Base-by-base conservation (phyloP, 306 rosid genomes). In the Medicago ruthenica region DNA sequence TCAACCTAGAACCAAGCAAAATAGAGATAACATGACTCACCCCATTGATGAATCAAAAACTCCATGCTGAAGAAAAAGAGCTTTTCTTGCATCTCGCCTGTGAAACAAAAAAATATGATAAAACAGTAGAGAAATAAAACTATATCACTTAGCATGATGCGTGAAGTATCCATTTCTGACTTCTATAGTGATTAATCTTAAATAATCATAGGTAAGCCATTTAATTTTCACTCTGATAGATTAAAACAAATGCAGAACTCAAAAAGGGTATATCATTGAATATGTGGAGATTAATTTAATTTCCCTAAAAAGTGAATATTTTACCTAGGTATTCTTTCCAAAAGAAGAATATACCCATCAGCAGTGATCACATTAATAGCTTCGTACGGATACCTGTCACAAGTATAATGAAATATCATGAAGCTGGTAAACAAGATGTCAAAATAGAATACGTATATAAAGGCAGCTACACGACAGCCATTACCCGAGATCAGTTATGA, bases 271-370 rank as follows among this genome's bases (percentile, higher is more conserved):
- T 16, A 18, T 15, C 51, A 60, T 83, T 45, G 22, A 76, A 79
- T 47, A 10, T 13, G 59, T 16, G 51, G 40, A 67, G n/a, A 63
- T 34, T 27, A 40, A 50, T 13, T 57, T 37, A 27, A 66, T 50
- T 50, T 69, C 17, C 21, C 1, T 14, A 10, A 61, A 60, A 47
- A 58, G 55, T 17, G 20, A 71, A 31, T 50, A 50, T 39, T 44
- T 70, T 84, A 94, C 98, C 98, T 88, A 36, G 98, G 98, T 51
- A 94, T 88, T 83, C 98, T 88, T 91, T 94, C 97, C 88, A 94
- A 79, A 60, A 88, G 94, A 77, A 94, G 91, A 81, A 94, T 87
- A 88, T 94, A 94, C 59, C 98, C 98, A 79, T 94, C 98, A 37
- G 84, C 79, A 67, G 98, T 94, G 70, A 86, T 80, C 79, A 94